These are phyloP conservation scores for Fagopyrum homotropicum DNA, from an alignment of 148 eudicot genomes.

Conservation along the genomic window DNA sequence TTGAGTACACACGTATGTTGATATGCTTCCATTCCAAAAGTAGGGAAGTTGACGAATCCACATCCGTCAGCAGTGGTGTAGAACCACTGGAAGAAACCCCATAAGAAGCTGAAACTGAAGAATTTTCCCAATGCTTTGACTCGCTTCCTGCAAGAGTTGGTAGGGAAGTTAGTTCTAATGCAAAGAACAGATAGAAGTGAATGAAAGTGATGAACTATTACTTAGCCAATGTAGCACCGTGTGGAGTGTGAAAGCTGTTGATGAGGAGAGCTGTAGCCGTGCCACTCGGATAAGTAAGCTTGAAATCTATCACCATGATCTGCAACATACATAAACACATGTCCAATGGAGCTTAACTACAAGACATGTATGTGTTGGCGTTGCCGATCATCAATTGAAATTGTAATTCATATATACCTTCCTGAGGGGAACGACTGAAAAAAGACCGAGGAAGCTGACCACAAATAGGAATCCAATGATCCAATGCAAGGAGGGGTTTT, in stretches of 20 bases:
- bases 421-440: slow-evolving; percentile 69
- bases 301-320: slow-evolving; percentile 44
- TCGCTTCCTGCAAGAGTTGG: slow-evolving; percentile 44
- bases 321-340: slow-evolving; percentile 12
- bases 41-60: slow-evolving; percentile 66
- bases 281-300: slow-evolving; percentile 42
- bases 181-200: too few relatives aligned
- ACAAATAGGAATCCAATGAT: slow-evolving; percentile 72
- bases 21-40: slow-evolving; percentile 62
- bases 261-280: slow-evolving; percentile 44
- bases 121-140: slow-evolving; percentile 43
- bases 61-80: slow-evolving; percentile 42
- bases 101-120: slow-evolving; percentile 52
- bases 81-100: slow-evolving; percentile 84
- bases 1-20: slow-evolving; percentile 31
- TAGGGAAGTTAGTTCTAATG: not conserved
- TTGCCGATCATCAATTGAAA: not conserved
- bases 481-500: slow-evolving; percentile 53
- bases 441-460: slow-evolving; percentile 80
- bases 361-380: not conserved
- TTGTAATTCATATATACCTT: slow-evolving; percentile 34
- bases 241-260: slow-evolving; percentile 49
- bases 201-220: not conserved
- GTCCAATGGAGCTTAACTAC: not conserved
- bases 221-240: slow-evolving; percentile 28